Conservation (phyloP, 2,329 filamentous ascomycete species). For the Ophiocordyceps sinensis region DNA sequence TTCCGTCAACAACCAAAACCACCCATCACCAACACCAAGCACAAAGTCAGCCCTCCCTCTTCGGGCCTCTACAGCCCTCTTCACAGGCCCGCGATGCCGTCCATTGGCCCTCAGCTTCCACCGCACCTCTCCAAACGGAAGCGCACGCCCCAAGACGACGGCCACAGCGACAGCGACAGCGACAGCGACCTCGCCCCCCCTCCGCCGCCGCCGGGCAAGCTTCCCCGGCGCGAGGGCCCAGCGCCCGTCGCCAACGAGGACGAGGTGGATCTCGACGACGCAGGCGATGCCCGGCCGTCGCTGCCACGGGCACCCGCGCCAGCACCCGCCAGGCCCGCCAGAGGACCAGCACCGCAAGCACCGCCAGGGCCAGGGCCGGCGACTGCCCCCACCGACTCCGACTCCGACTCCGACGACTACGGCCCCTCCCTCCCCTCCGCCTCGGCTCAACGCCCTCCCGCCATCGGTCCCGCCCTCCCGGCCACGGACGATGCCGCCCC, state of each 20-base stretch:
- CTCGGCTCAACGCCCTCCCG: conserved; percentile 30
- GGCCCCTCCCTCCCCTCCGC: conserved; percentile 44
- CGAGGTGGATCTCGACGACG: conserved; percentile 22
- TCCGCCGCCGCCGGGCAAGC: conserved; percentile 26
- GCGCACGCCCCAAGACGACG: conserved; percentile 23
- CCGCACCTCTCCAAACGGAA: conserved; percentile 52
- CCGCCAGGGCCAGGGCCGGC: conserved; percentile 2
- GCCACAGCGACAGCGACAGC: conserved; percentile 22
- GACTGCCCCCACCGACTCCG: conserved; percentile 21
- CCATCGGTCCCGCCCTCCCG: conserved; percentile 20
- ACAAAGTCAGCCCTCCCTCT: too few relatives aligned
- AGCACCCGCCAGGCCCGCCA: conserved; percentile 17
- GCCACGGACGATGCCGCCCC: conserved; percentile 25
- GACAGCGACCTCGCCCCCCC: background rate
- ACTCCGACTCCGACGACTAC: conserved; percentile 32
- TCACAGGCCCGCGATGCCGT: conserved; percentile 37
- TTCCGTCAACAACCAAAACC: too few relatives aligned
- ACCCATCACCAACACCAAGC: too few relatives aligned
- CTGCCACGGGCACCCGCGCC: background rate
- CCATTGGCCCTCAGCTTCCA: conserved; percentile 57
- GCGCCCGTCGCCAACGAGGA: conserved; percentile 21
- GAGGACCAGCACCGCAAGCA: conserved; percentile 5
- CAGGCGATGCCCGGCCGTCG: background rate
- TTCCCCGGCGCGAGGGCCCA: conserved; percentile 15
- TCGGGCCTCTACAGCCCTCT: too few relatives aligned